Evolutionary conservation across 257 asterid species (phyloP).

Genomic region (Cruciata laevipes): DNA sequence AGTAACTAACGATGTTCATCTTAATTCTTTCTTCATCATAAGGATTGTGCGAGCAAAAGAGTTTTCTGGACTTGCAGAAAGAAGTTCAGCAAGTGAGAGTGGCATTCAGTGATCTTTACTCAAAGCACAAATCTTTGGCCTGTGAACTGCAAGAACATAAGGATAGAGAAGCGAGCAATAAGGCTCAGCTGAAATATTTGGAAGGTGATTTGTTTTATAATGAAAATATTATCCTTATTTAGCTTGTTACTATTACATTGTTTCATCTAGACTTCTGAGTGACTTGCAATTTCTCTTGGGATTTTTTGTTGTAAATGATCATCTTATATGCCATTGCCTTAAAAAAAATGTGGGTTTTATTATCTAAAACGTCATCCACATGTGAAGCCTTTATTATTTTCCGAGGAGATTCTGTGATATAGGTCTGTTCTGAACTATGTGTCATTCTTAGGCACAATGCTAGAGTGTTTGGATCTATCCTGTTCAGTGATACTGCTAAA

Average conservation of each 20-base stretch:
- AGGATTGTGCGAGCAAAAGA: conserved; percentile 51
- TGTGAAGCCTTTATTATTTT: background rate
- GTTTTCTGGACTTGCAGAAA: conserved; percentile 41
- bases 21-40: conserved; percentile 16
- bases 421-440: background rate
- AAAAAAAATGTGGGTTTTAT: background rate
- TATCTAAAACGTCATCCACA: background rate
- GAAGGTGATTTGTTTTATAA: conserved; percentile 36
- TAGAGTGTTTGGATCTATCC: background rate
- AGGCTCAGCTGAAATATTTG: conserved; percentile 56
- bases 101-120: conserved; percentile 50
- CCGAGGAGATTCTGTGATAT: background rate
- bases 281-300: background rate
- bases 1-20: background rate
- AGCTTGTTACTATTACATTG: background rate
- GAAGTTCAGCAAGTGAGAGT: conserved; percentile 57
- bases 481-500: background rate
- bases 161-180: conserved; percentile 73
- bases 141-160: conserved; percentile 63
- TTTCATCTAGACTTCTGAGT: background rate
- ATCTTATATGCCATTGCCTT: background rate
- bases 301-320: background rate
- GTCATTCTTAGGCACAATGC: background rate
- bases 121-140: conserved; percentile 68
- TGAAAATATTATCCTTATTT: background rate